Percentiles rank a stretch among this genome's conserved stretches.
Evolutionary conservation across 805 yeast genomes (phyloP).

Genomic region (Candida schatavii): DNA sequence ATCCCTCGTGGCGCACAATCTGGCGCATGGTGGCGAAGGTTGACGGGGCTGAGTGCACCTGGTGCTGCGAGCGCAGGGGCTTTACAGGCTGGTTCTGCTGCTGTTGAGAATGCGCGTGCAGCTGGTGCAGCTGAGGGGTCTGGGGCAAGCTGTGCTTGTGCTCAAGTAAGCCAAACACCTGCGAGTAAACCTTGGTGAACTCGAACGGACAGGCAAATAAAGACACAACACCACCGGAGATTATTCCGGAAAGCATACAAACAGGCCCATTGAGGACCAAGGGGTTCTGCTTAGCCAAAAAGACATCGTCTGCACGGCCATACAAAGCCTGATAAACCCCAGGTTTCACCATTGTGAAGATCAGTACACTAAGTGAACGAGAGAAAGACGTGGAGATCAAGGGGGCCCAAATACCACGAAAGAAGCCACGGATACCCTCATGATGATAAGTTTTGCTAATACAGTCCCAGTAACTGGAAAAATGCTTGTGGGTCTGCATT

Average conservation of each 20-base stretch:
- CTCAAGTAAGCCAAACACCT: conserved; percentile 53
- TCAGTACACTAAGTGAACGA: conserved; percentile 62
- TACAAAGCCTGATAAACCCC: conserved; percentile 14
- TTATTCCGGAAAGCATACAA: conserved; percentile 55
- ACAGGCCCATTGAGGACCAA: conserved; percentile 39
- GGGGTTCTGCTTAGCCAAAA: conserved; percentile 18
- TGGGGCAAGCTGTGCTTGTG: conserved; percentile 10
- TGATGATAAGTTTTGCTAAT: conserved; percentile 47
- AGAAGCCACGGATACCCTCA: conserved; percentile 72
- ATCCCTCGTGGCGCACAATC: conserved; percentile 58
- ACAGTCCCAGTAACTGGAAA: conserved; percentile 56
- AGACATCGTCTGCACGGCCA: conserved; percentile 4
- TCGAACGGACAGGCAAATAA: conserved; percentile 81
- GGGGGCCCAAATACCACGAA: conserved; percentile 76
- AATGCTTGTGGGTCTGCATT: conserved; percentile 71
- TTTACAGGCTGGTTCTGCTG: too few species aligned
- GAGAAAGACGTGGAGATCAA: conserved; percentile 62
- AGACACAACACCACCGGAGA: conserved; percentile 65
- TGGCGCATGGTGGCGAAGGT: conserved; percentile 45
- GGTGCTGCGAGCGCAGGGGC: conserved; percentile 13
- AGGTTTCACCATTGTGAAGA: conserved; percentile 58
- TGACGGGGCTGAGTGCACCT: conserved; percentile 14
- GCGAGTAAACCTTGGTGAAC: conserved; percentile 77
- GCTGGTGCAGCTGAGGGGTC: too few species aligned
- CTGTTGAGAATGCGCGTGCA: too few species aligned